Evolutionary conservation across 2,329 filamentous ascomycete species (phyloP).

Genomic region (Capronia americana): DNA sequence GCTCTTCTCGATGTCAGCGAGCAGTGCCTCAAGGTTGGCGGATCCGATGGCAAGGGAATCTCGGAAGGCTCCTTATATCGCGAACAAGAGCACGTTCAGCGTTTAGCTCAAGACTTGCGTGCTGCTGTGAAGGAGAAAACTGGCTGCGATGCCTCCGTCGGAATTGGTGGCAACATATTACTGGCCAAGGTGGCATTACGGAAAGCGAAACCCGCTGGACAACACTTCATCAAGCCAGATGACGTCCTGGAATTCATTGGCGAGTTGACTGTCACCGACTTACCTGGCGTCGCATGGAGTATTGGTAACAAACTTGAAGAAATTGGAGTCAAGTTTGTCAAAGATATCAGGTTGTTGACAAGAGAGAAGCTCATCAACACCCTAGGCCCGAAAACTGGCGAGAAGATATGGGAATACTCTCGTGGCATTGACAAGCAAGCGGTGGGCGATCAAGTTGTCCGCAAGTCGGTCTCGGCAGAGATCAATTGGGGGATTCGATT

Average conservation of each 20-base stretch:
- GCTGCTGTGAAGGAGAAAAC: conserved; percentile 74
- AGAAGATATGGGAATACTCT: conserved; percentile 87
- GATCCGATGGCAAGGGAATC: conserved; percentile 68
- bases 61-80: conserved; percentile 73
- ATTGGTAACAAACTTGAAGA: conserved; percentile 88
- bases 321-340: conserved; percentile 79
- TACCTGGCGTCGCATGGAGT: conserved; percentile 92
- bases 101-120: conserved; percentile 72
- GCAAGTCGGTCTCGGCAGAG: conserved; percentile 95
- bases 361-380: conserved; percentile 75
- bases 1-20: conserved; percentile 83
- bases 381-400: conserved; percentile 90
- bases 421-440: conserved; percentile 85
- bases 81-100: conserved; percentile 79
- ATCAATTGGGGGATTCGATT: conserved; percentile 99
- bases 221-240: conserved; percentile 85
- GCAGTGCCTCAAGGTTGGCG: conserved; percentile 69
- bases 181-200: conserved; percentile 89
- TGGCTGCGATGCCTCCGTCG: conserved; percentile 86
- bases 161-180: conserved; percentile 88
- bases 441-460: conserved; percentile 81
- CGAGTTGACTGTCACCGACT: conserved; percentile 75
- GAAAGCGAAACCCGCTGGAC: conserved; percentile 92
- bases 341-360: conserved; percentile 77
- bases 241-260: conserved; percentile 78